Evolutionary conservation across 2,329 filamentous ascomycete genomes (phyloP).

Genomic region (Hirsutella minnesotensis): DNA sequence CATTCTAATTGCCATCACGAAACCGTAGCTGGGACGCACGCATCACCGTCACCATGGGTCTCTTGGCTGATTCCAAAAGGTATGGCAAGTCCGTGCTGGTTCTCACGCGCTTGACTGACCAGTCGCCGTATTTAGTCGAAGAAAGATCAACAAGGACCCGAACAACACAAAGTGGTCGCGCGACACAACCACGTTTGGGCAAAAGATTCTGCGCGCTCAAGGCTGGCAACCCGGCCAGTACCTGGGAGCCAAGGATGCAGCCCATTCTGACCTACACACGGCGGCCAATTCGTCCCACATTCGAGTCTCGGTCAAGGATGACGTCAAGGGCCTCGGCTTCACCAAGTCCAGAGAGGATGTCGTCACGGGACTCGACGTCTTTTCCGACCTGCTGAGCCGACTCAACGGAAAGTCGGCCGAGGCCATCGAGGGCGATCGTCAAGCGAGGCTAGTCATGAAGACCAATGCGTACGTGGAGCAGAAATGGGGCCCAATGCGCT

Average conservation of each 20-base stretch:
- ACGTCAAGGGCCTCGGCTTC: conserved; percentile 82
- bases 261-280: conserved; percentile 66
- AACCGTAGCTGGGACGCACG: too few species aligned
- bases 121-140: conserved; percentile 14
- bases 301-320: conserved; percentile 74
- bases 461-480: conserved; percentile 61
- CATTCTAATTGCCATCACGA: too few species aligned
- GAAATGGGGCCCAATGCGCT: conserved; percentile 71
- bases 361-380: conserved; percentile 75
- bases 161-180: conserved; percentile 93
- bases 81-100: conserved; percentile 4
- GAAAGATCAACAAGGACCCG: conserved; percentile 78
- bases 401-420: conserved; percentile 78
- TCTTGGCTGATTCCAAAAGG: conserved; percentile 24
- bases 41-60: conserved; percentile 21
- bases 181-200: conserved; percentile 73
- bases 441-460: conserved; percentile 56
- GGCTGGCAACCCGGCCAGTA: conserved; percentile 83
- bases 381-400: conserved; percentile 75
- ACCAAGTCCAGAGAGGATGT: conserved; percentile 62
- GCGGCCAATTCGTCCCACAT: conserved; percentile 77
- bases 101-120: neutral
- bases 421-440: conserved; percentile 59
- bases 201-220: conserved; percentile 76
- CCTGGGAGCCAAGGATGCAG: conserved; percentile 65